A percentile compares a stretch with the other conserved stretches of the same genome.
These are phyloP conservation scores for Colletotrichum lentis DNA, from an alignment of 2,329 filamentous ascomycete genomes.

Conservation along the genomic window DNA sequence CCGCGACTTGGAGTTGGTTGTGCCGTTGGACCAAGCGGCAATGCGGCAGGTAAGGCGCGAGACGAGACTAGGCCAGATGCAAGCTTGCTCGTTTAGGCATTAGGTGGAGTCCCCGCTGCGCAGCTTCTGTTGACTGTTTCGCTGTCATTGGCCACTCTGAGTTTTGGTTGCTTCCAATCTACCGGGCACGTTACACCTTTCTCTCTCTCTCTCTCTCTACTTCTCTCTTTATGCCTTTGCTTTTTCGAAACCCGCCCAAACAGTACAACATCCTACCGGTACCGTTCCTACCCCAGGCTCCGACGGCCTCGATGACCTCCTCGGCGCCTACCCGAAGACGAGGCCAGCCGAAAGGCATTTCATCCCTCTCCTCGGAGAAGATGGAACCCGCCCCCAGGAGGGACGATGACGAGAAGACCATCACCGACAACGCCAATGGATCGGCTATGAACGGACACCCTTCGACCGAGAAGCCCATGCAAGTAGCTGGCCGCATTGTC, in stretches of 20 bases:
- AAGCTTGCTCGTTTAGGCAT: background rate
- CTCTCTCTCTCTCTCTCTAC: constrained; percentile 3
- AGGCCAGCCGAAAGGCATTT: constrained; percentile 38
- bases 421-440: constrained; percentile 1
- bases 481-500: constrained; percentile 57
- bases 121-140: constrained; percentile 11
- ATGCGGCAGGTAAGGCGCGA: background rate
- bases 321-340: constrained; percentile 56
- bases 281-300: constrained; percentile 5
- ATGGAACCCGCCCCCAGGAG: constrained; percentile 24
- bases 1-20: background rate
- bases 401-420: constrained; percentile 13
- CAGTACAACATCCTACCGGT: background rate
- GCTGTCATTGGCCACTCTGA: constrained; percentile 19
- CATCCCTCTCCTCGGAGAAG: constrained; percentile 31
- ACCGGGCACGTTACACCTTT: background rate
- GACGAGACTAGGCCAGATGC: background rate
- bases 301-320: constrained; percentile 50
- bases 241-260: constrained; percentile 1
- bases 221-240: constrained; percentile 1
- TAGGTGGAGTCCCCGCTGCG: constrained; percentile 1
- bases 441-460: constrained; percentile 14
- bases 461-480: constrained; percentile 22
- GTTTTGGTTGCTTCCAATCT: constrained; percentile 11
- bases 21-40: background rate